Base-by-base conservation (phyloP, 139 green algal species). In the Pleodorina starrii region DNA sequence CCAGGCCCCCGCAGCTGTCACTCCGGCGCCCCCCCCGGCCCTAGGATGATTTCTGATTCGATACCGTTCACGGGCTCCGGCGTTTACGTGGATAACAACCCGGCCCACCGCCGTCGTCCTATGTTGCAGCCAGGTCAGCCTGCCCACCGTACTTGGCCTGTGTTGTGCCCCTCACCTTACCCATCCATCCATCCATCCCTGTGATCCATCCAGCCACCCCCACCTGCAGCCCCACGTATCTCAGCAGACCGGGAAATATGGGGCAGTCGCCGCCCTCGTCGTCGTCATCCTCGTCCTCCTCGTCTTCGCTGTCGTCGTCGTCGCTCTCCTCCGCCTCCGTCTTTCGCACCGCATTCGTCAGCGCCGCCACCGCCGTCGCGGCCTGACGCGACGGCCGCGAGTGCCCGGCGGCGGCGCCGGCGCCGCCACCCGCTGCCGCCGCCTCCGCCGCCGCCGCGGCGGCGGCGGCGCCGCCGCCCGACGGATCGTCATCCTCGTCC, bases 231-330 rank as follows among this genome's bases (percentile, higher is more conserved):
- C 81, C 81, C 29, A 87, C 81, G 43, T 87, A 87, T 77, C 32
- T 27, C 1, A 87, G 43, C 60, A 87, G 60, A 2, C 81, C 81
- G 9, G 81, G 81, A 60, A 87, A 87, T 21, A 87, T 87, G 60
- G 81, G 81, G 63, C 81, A 87, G 29, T 87, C 81, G 32, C 81
- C 81, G 29, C 81, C 81, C 60, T 87, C 81, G 36, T 87, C 81
- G 35, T 87, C 81, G 44, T 63, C 43, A 14, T 87, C 81, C 27
- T 87, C 81, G 17, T 78, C 81, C 17, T 87, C 81, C 5, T 77
- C 60, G 4, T 78, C 81, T 4, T 86, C 79, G 57, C 59, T 75
- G 29, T 77, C 60, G 5, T 69, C 48, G 38, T 69, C 76, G 25
- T 84, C 76, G 48, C 48, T 71, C 25, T 59, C 48, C 81, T 77